Evolutionary conservation across 495 filamentous ascomycete genomes (phyloP), one percentile per base, ranked within the genome.

Genomic region (Letharia lupina): DNA sequence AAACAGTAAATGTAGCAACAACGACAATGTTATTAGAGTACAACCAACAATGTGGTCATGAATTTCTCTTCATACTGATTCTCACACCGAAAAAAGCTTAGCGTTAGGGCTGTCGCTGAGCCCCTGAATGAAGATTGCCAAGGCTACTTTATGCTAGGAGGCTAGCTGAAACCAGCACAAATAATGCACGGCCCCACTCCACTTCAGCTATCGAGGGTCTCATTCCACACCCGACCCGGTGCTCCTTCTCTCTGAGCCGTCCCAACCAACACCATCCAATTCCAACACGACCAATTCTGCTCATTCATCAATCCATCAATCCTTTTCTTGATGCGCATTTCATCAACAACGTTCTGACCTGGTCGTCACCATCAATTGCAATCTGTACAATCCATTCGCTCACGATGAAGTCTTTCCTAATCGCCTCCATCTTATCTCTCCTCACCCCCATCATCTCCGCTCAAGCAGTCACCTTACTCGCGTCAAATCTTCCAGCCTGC

Each of bases 401-500:
- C 52, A 72, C 35, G n/a, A 70, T 72, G 68, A 67, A 41, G 39
- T 48, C 60, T 35, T 35, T 69, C 23, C 41, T 70, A 23, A 45
- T 70, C 62, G 54, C 61, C 54, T 63, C 61, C 40, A 68, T 72
- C 44, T 70, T 68, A 12, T 73, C 73, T 12, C 71, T 72, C 37
- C 78, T 73, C 31, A 63, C 68, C 33, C 70, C 74, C 66, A 81
- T 77, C 31, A 78, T 78, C n/a, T 78, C 81, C 33, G 79, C 79
- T 41, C 70, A 71, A 65, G 18, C 57, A 59, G 56, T 57, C 33
- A 28, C 50, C 23, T 60, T 70, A 31, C 56, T 72, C 74, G 35
- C 69, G 72, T 61, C 77, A 75, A 68, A 75, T 71, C 67, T 86
- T 62, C 84, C 84, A 20, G 63, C 73, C 45, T 87, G 84, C 69